Conservation (phyloP, 2,329 filamentous ascomycete genomes). For the Clonostachys rhizophaga region DNA sequence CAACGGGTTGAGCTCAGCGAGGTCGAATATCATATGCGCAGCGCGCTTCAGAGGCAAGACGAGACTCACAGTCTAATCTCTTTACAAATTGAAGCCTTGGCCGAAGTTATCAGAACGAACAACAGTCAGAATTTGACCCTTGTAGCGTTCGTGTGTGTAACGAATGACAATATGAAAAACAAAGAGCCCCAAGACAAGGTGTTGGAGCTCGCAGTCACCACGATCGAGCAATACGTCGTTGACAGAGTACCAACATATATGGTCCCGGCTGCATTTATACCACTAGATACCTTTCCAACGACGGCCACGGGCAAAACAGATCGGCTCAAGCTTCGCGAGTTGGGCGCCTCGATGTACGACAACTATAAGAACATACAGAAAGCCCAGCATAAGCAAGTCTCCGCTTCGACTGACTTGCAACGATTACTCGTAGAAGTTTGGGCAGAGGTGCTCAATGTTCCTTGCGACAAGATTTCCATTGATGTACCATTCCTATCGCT, state of each 20-base stretch:
- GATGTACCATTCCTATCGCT: slow-evolving; percentile 28
- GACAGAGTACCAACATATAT: slow-evolving; percentile 27
- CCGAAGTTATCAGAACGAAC: slow-evolving; percentile 3
- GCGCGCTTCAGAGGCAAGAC: slow-evolving; percentile 23
- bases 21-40: slow-evolving; percentile 11
- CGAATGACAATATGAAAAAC: no score
- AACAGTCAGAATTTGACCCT: slow-evolving; percentile 36
- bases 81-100: background rate
- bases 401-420: background rate
- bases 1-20: background rate
- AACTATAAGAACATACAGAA: slow-evolving; percentile 26
- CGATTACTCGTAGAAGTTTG: slow-evolving; percentile 13
- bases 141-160: slow-evolving; percentile 35
- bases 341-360: slow-evolving; percentile 35
- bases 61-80: background rate
- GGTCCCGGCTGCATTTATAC: slow-evolving; percentile 22
- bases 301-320: slow-evolving; percentile 19
- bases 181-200: slow-evolving; percentile 8
- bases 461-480: slow-evolving; percentile 4
- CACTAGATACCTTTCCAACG: slow-evolving; percentile 15
- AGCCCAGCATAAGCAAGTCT: slow-evolving; percentile 3
- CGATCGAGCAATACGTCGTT: slow-evolving; percentile 18
- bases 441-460: slow-evolving; percentile 2
- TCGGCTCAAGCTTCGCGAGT: slow-evolving; percentile 28
- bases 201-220: slow-evolving; percentile 2